phyloP scores from a whole-genome alignment of 345 rosid genomes.

The Durio zibethinus region DNA sequence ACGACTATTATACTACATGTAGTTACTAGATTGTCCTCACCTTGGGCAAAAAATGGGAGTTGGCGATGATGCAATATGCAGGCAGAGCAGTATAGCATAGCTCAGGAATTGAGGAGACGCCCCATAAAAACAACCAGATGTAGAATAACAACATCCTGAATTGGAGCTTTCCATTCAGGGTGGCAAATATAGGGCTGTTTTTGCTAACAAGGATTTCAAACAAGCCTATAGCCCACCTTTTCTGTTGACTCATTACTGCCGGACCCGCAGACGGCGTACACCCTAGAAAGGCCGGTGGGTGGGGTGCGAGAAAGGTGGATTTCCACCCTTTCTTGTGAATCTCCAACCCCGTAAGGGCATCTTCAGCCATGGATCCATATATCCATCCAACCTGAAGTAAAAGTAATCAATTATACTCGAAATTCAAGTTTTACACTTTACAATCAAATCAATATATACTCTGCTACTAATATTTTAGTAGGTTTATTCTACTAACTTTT shows the following conservation, averaged over 20 bases:
- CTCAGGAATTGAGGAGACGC: too few species aligned
- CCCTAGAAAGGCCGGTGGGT: constrained; percentile 59
- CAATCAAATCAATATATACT: background rate
- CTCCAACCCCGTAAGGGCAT: too few species aligned
- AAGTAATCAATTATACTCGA: too few species aligned
- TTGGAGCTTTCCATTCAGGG: constrained; percentile 31
- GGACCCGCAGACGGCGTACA: constrained; percentile 46
- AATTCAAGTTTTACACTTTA: background rate
- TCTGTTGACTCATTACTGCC: constrained; percentile 39
- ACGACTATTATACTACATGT: too few species aligned
- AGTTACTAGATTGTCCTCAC: too few species aligned
- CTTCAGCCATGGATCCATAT: too few species aligned
- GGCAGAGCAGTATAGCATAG: too few species aligned
- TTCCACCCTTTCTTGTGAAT: constrained; percentile 63
- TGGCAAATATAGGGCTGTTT: constrained; percentile 34
- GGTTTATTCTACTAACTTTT: constrained; percentile 26
- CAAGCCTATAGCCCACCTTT: constrained; percentile 64
- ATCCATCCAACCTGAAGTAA: constrained; percentile 48
- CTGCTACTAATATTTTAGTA: background rate
- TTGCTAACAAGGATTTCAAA: constrained; percentile 46
- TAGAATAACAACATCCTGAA: constrained; percentile 44
- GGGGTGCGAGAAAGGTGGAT: constrained; percentile 20
- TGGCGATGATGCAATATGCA: too few species aligned
- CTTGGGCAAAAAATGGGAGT: too few species aligned
- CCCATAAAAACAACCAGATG: too few species aligned